phyloP scores from a whole-genome alignment of 139 green algal genomes.

The Nannochloris sp. region DNA sequence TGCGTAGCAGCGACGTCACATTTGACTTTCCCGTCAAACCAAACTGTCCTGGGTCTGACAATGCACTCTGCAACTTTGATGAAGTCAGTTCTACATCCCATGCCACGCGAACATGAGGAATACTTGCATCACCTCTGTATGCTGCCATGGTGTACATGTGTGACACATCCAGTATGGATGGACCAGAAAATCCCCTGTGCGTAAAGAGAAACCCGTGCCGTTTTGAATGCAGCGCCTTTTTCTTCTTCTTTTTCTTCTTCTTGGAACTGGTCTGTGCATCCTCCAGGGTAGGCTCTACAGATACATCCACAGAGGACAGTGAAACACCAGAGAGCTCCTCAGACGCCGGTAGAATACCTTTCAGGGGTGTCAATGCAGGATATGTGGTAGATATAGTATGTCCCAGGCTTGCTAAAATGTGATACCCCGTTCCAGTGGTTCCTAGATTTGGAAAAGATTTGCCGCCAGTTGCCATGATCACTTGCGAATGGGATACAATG shows the following conservation, averaged over 20 bases:
- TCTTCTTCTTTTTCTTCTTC: slow-evolving; percentile 27
- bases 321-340: slow-evolving; percentile 51
- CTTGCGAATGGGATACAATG: background rate
- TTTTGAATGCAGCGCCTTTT: slow-evolving; percentile 19
- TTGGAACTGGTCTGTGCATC: background rate
- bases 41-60: slow-evolving; percentile 1
- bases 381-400: slow-evolving; percentile 54
- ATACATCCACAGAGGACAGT: background rate
- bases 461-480: slow-evolving; percentile 69
- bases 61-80: background rate
- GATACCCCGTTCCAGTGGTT: slow-evolving; percentile 68
- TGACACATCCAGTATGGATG: slow-evolving; percentile 70
- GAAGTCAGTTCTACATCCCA: slow-evolving; percentile 5
- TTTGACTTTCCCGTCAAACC: background rate
- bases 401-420: slow-evolving; percentile 42
- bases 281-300: slow-evolving; percentile 22
- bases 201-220: slow-evolving; percentile 78
- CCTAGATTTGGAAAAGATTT: slow-evolving; percentile 74
- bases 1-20: slow-evolving; percentile 23
- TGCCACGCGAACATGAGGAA: slow-evolving; percentile 13
- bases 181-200: slow-evolving; percentile 71
- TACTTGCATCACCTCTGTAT: slow-evolving; percentile 4
- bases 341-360: slow-evolving; percentile 51
- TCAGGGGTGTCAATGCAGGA: slow-evolving; percentile 78
- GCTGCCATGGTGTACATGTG: slow-evolving; percentile 52